phyloP scores from a whole-genome alignment of 768 basidiomycete species.

The Amanita molliuscula region DNA sequence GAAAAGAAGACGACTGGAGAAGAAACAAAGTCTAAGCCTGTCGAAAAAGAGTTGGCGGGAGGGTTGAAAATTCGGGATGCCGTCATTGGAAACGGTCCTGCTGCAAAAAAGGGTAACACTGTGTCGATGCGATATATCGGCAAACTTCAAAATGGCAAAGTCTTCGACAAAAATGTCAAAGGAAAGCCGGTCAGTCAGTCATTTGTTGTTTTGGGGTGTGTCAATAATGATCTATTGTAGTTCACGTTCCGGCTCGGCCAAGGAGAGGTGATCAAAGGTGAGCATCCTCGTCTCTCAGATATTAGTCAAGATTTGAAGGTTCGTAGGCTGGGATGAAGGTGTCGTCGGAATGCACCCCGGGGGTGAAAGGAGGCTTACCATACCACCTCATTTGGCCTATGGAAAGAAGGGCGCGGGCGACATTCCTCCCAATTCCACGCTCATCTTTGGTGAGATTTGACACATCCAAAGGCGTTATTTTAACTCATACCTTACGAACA shows the following conservation, averaged over 20 bases:
- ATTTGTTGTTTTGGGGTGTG: background rate
- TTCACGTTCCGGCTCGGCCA: constrained; percentile 74
- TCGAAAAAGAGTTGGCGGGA: constrained; percentile 42
- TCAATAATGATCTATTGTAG: constrained; percentile 20
- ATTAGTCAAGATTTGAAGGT: background rate
- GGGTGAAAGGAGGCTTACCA: constrained; percentile 74
- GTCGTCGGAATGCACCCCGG: constrained; percentile 86
- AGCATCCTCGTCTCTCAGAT: constrained; percentile 7
- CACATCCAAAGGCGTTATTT: background rate
- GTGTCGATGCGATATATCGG: constrained; percentile 90
- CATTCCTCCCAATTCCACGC: constrained; percentile 75
- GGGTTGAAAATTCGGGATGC: constrained; percentile 73
- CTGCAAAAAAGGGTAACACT: constrained; percentile 77
- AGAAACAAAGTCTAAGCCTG: constrained; percentile 19
- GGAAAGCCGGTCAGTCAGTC: constrained; percentile 67
- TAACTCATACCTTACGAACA: constrained; percentile 16
- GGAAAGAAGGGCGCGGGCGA: constrained; percentile 47
- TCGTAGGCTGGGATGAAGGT: constrained; percentile 81
- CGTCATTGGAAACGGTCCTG: constrained; percentile 74
- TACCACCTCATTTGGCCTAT: constrained; percentile 64
- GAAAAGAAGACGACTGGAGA: constrained; percentile 14
- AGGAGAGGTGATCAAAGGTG: constrained; percentile 90
- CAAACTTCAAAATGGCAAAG: constrained; percentile 65
- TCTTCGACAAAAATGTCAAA: constrained; percentile 74
- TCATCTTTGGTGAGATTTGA: constrained; percentile 60